Evolutionary conservation across 768 basidiomycete genomes (phyloP), one percentile per base, ranked within the genome.

Genomic region (Termitomyces sp.): DNA sequence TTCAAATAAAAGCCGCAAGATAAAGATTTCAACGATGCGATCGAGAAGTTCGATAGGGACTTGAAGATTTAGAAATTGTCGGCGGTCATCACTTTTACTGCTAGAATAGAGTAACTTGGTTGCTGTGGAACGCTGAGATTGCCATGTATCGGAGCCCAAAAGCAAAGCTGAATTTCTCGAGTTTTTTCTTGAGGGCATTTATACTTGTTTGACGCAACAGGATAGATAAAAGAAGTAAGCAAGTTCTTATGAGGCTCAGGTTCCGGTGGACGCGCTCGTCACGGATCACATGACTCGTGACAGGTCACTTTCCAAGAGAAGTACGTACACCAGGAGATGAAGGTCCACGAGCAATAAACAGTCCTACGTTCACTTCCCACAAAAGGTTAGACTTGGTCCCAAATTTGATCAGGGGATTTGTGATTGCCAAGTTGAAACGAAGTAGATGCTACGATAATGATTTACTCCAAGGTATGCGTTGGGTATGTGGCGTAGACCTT

Each of bases 1-100:
- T 59, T 56, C 27, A 42, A 31, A 44, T 43, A 31, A n/a, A 32
- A 53, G 46, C 41, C 29, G 50, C 18, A 56, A 26, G 34, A 70
- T 46, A 37, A 67, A 67, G 32, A 69, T 59, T 24, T 69, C 67
- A 37, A 76, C 54, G 24, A 78, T 73, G 10, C 62, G 59, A 54
- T 76, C 75, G 18, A 76, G 56, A 1, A 76, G 55, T 65, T 78
- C 76, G 24, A 61, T 65, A 8, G 76, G 76, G 31, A 76, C 55
- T 41, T 67, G 63, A 24, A 70, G 69, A 44, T 65, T 60, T 9
- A 64, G 61, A 24, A 61, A 29, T 27, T 43, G 43, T 29, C 13
- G 27, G 29, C 18, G n/a, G 29, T 39, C 20, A 20, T 44, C 16
- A 12, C 26, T 27, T 24, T 39, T 26, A 51, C 37, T 41, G 43